Evolutionary conservation across 345 rosid genomes (phyloP), one percentile per base, ranked within the genome.

Genomic region (Triadica sebifera): DNA sequence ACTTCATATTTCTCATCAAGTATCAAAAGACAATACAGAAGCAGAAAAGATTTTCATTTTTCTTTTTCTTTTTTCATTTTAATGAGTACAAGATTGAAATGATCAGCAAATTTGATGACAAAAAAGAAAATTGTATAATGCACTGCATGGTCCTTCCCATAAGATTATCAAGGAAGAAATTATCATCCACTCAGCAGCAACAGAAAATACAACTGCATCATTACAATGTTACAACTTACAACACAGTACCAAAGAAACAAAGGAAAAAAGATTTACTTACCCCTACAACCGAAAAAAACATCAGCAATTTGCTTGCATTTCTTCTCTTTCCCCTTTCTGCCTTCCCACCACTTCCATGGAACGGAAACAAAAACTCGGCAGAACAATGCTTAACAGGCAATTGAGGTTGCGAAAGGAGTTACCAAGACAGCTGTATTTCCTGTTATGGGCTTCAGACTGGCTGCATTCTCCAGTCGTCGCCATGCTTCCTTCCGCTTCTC

Each of bases 381-480:
- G 3, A 71, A 52, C 0, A 37, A 20, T 24, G 52, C 22, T 83
- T 80, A 87, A 75, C 87, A 87, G 69, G 85, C 73, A 34, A 87
- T 82, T 75, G 88, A 80, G 60, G 86, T 78, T 73, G 89, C 83
- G 66, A 81, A 58, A 65, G 90, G 85, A 75, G 89, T 84, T 39
- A 88, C 91, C 52, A 89, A 81, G 68, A 91, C 94, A 43, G 93
- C 92, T 0, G 87, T 87, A 15, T 91, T 91, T 60, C 85, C 88
- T 0, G 87, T 79, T 78, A 88, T 70, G 0, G 98, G 98, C 82
- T 84, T 85, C 73, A 78, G 85, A 80, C 89, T 86, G 57, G 98
- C 98, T 5, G 85, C 95, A 4, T 56, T 64, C 81, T 90, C 97
- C 66, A 91, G 73, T 74, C 52, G 86, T 50, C 76, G 83, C 98